These are phyloP conservation scores for Termitomyces sp. DNA, from an alignment of 768 basidiomycete genomes.

Conservation along the genomic window DNA sequence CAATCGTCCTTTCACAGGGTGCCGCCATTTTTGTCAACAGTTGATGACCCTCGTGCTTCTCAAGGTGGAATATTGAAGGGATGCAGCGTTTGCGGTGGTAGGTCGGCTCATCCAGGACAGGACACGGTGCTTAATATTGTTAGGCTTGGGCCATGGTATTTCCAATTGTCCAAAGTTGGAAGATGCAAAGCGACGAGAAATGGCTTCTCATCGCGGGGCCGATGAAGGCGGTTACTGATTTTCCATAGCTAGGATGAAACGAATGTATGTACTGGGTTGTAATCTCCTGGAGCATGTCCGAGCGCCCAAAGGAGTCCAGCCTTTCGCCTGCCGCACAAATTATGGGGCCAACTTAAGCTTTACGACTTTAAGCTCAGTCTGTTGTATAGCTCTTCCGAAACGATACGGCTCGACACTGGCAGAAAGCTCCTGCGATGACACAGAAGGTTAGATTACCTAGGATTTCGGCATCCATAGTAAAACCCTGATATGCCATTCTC, in stretches of 20 bases:
- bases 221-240: constrained; percentile 48
- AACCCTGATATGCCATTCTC: no score
- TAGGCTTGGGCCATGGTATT: constrained; percentile 90
- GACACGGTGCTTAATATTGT: constrained; percentile 1
- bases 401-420: no score
- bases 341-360: neutral
- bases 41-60: constrained; percentile 85
- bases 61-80: constrained; percentile 78
- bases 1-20: constrained; percentile 50
- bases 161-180: constrained; percentile 96
- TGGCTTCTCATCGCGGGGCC: constrained; percentile 79
- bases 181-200: constrained; percentile 84
- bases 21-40: constrained; percentile 83
- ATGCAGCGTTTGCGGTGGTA: constrained; percentile 95
- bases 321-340: neutral
- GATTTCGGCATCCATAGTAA: no score
- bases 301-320: neutral
- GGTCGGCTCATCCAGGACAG: constrained; percentile 12
- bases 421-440: no score
- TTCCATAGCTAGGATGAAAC: neutral
- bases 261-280: neutral
- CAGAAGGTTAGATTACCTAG: no score
- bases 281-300: neutral
- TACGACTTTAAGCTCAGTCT: no score
- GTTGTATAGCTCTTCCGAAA: no score